phyloP scores from a whole-genome alignment of 2,329 filamentous ascomycete species.

The Dothidotthia symphoricarpi region DNA sequence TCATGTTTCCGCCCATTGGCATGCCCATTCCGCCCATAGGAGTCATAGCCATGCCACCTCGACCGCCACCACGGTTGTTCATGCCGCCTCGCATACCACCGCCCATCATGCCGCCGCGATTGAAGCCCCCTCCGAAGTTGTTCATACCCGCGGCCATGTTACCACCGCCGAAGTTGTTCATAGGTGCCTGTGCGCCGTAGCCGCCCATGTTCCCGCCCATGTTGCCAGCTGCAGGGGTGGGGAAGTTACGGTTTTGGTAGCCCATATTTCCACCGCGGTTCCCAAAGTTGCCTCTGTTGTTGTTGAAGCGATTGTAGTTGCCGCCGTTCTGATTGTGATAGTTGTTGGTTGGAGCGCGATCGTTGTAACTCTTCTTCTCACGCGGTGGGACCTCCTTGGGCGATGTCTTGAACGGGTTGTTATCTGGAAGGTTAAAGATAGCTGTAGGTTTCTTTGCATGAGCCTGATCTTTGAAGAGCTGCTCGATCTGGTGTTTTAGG shows the following conservation, averaged over 20 bases:
- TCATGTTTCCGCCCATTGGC: constrained; percentile 44
- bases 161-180: constrained; percentile 50
- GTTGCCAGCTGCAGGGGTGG: constrained; percentile 30
- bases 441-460: constrained; percentile 66
- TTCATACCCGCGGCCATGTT: constrained; percentile 38
- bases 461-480: constrained; percentile 57
- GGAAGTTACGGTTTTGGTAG: constrained; percentile 41
- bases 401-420: constrained; percentile 86
- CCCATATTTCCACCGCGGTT: constrained; percentile 31
- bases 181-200: constrained; percentile 40
- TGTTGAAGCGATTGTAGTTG: constrained; percentile 31
- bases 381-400: constrained; percentile 82
- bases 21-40: constrained; percentile 39
- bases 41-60: constrained; percentile 41
- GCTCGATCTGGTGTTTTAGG: constrained; percentile 77
- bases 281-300: constrained; percentile 36
- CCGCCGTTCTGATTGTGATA: constrained; percentile 45
- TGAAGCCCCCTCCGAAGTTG: constrained; percentile 41
- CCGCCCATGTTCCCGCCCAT: constrained; percentile 49
- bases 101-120: constrained; percentile 45
- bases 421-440: constrained; percentile 70
- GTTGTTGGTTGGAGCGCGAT: constrained; percentile 48
- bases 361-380: constrained; percentile 65
- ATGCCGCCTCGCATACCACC: constrained; percentile 47
- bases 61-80: constrained; percentile 42